phyloP scores from a whole-genome alignment of 1,284 basidiomycete species.

The Irpex sp. region DNA sequence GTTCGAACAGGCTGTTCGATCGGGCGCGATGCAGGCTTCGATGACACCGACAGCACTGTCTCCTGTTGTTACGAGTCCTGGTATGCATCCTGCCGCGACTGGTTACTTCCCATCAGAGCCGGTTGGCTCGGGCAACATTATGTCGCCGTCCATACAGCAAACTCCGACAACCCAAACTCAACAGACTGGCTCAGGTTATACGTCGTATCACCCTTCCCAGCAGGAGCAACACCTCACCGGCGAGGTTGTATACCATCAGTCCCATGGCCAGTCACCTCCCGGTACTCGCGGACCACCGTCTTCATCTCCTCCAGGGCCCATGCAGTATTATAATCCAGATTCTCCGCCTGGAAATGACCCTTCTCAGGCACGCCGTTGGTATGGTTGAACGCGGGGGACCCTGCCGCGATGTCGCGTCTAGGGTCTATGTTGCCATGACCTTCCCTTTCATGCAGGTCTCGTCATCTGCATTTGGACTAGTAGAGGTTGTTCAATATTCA shows the following conservation, averaged over 20 bases:
- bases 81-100: not conserved
- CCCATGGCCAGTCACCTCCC: not conserved
- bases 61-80: constrained; percentile 1
- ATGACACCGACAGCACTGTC: constrained; percentile 14
- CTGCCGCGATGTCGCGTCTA: not conserved
- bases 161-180: not conserved
- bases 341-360: not conserved
- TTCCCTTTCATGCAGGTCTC: not conserved
- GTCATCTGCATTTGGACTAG: not conserved
- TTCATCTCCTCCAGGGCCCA: not conserved
- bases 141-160: constrained; percentile 1
- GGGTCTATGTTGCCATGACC: not conserved
- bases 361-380: not conserved
- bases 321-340: not conserved
- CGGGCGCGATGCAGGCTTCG: constrained; percentile 23
- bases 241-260: not conserved
- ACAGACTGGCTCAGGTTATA: not conserved
- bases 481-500: not conserved
- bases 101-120: constrained; percentile 6
- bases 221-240: not conserved
- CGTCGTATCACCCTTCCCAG: not conserved
- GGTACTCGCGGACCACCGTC: not conserved
- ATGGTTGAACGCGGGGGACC: not conserved
- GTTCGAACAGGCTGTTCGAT: constrained; percentile 25
- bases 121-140: not conserved